A percentile compares a stretch with the other conserved stretches of the same genome.
phyloP scores from a whole-genome alignment of 106 monocot species.

The Dactylorhiza incarnata region DNA sequence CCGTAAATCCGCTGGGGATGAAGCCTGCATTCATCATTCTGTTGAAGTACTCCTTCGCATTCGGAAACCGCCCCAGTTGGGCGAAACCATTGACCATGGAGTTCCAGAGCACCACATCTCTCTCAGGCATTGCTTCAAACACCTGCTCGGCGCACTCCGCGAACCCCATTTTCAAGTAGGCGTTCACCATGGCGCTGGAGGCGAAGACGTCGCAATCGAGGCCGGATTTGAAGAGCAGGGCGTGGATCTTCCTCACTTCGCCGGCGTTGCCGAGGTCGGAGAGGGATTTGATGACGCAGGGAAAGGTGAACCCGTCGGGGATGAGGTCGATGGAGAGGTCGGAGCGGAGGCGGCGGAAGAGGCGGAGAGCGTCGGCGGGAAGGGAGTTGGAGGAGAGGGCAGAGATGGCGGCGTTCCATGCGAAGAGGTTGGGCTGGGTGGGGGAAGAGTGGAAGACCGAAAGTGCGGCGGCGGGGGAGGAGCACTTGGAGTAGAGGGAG shows the following conservation, averaged over 20 bases:
- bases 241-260: conserved; percentile 22
- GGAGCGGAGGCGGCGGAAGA: conserved; percentile 27
- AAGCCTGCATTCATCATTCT: conserved; percentile 41
- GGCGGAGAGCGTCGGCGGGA: conserved; percentile 21
- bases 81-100: conserved; percentile 79
- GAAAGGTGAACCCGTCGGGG: conserved; percentile 67
- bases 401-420: conserved; percentile 47
- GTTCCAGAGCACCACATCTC: conserved; percentile 87
- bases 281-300: conserved; percentile 42
- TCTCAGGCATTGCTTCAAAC: conserved; percentile 45
- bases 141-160: conserved; percentile 24
- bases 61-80: conserved; percentile 25
- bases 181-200: conserved; percentile 46
- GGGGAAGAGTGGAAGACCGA: conserved; percentile 27
- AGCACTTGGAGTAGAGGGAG: conserved; percentile 48
- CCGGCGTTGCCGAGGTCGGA: conserved; percentile 15
- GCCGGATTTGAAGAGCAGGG: conserved; percentile 20
- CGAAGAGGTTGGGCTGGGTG: conserved; percentile 29
- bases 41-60: conserved; percentile 36
- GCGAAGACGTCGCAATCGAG: conserved; percentile 39
- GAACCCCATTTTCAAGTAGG: conserved; percentile 32
- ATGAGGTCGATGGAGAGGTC: background rate
- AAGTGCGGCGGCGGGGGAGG: conserved; percentile 25
- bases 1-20: conserved; percentile 35
- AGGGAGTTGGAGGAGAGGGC: conserved; percentile 35